These are phyloP conservation scores for Parietichytrium sp. DNA, from an alignment of 108 stramenopile genomes.

Conservation along the genomic window DNA sequence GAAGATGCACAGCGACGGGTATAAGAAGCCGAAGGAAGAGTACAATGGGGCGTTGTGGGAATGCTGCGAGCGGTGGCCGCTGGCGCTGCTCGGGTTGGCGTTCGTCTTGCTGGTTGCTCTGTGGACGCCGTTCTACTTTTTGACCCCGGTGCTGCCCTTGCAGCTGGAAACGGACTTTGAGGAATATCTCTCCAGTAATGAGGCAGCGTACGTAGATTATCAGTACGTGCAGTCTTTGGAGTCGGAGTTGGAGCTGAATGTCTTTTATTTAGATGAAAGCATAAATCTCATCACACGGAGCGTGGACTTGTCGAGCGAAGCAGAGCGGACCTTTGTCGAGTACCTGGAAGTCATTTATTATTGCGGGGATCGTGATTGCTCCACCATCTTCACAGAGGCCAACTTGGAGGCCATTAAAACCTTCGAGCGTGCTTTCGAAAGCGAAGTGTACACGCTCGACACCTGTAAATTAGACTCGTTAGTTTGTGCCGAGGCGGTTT, in stretches of 20 bases:
- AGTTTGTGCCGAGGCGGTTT: neutral
- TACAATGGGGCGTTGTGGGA: too few relatives aligned
- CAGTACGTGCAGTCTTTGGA: neutral
- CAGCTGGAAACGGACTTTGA: constrained; percentile 19
- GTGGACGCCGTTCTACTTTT: too few relatives aligned
- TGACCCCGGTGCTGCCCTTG: too few relatives aligned
- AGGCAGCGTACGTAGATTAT: constrained; percentile 1
- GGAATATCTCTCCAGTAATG: neutral
- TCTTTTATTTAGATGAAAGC: neutral
- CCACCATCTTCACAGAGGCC: neutral
- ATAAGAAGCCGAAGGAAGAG: too few relatives aligned
- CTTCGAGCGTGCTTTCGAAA: neutral
- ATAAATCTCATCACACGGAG: neutral
- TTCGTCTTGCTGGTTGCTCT: too few relatives aligned
- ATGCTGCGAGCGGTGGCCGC: too few relatives aligned
- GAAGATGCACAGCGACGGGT: too few relatives aligned
- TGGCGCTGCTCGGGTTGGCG: too few relatives aligned
- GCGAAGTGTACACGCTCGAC: neutral
- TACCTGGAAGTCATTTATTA: constrained; percentile 19
- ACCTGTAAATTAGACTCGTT: neutral
- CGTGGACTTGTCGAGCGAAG: neutral
- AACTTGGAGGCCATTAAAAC: neutral
- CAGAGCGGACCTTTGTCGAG: neutral
- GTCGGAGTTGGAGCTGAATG: neutral
- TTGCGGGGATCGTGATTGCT: constrained; percentile 23